Percentiles rank a stretch among this genome's conserved stretches.
Conservation (phyloP, 345 rosid species). For the Eucalyptus brandiana region DNA sequence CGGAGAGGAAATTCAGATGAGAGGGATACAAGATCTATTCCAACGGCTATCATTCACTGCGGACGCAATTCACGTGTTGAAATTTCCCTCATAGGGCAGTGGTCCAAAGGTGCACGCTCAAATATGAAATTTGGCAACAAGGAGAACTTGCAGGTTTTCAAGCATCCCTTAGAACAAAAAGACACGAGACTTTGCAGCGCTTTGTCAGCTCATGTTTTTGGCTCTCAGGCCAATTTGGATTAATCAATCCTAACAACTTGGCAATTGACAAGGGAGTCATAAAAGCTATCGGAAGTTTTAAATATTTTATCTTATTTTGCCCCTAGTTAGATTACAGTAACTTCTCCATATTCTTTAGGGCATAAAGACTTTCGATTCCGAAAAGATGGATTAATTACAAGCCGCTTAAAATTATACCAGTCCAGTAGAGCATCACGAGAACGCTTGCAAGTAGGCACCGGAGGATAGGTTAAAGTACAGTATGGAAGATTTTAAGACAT, state of each 20-base stretch:
- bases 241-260: not conserved
- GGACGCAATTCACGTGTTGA: not conserved
- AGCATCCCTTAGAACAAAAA: not conserved
- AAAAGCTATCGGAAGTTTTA: not conserved
- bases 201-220: not conserved
- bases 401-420: not conserved
- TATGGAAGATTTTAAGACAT: not conserved
- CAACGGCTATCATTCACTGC: not conserved
- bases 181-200: not conserved
- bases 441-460: not conserved
- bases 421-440: not conserved
- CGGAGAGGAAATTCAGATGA: not conserved
- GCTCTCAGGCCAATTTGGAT: not conserved
- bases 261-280: not conserved
- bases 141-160: not conserved
- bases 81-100: not conserved
- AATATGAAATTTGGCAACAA: not conserved
- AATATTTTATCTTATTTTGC: not conserved
- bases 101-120: not conserved
- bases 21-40: not conserved
- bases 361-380: not conserved
- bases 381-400: not conserved
- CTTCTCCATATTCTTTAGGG: not conserved
- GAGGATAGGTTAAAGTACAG: not conserved
- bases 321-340: not conserved